phyloP scores from a whole-genome alignment of 441 rosid genomes.

The Macaranga tanarius region DNA sequence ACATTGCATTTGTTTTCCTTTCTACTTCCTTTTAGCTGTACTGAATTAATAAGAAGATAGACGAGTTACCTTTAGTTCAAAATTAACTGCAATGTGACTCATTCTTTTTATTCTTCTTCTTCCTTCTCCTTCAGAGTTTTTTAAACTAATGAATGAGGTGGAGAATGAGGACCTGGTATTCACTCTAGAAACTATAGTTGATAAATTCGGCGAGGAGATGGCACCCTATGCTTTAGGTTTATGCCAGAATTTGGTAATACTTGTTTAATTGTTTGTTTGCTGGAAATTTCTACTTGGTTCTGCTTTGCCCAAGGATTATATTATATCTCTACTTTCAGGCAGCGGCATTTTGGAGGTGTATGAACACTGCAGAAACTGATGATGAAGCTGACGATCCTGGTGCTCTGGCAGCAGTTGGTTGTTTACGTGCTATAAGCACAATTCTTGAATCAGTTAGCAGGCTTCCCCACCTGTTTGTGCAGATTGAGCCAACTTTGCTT shows the following conservation, averaged over 20 bases:
- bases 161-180: constrained; percentile 99
- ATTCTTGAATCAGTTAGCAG: constrained; percentile 97
- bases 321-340: constrained; percentile 51
- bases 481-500: constrained; percentile 90
- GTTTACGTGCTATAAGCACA: constrained; percentile 98
- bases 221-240: constrained; percentile 96
- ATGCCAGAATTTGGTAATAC: constrained; percentile 94
- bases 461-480: constrained; percentile 91
- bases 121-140: constrained; percentile 61
- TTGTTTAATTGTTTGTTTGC: background rate
- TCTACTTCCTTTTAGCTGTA: constrained; percentile 1
- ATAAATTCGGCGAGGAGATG: constrained; percentile 99
- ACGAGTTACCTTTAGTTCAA: constrained; percentile 3
- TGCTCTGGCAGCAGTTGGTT: constrained; percentile 98
- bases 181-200: constrained; percentile 92
- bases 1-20: constrained; percentile 23
- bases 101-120: background rate
- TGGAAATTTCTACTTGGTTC: background rate
- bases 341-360: constrained; percentile 97
- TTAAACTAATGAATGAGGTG: constrained; percentile 97
- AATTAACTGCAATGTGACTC: background rate
- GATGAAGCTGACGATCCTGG: constrained; percentile 96
- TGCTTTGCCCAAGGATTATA: constrained; percentile 20
- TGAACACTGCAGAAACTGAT: constrained; percentile 83
- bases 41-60: background rate